Percentiles rank a stretch among this genome's conserved stretches.
phyloP scores from a whole-genome alignment of 139 green algal species.

The Dunaliella primolecta region DNA sequence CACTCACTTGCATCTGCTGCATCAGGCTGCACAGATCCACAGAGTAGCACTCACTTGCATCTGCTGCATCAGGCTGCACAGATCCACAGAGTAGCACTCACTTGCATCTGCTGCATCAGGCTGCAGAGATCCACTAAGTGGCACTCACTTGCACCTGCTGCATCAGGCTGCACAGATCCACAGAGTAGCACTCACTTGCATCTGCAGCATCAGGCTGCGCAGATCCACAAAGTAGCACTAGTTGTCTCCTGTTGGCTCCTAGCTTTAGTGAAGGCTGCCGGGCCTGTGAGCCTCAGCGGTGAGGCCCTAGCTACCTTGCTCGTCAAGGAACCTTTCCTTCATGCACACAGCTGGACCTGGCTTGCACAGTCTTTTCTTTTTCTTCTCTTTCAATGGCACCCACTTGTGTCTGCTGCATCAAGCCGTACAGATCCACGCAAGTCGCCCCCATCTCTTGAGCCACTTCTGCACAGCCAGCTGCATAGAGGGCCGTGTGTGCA shows the following conservation, averaged over 20 bases:
- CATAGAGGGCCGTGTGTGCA: neutral
- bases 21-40: neutral
- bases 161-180: neutral
- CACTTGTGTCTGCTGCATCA: neutral
- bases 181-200: no score
- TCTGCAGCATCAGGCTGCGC: neutral
- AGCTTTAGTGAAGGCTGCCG: no score
- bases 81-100: no score
- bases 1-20: neutral
- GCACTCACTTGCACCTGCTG: neutral
- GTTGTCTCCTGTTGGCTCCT: no score
- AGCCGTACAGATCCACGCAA: neutral
- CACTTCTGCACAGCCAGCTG: neutral
- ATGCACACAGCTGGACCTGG: no score
- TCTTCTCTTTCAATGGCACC: no score
- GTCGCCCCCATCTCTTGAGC: neutral
- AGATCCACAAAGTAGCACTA: no score
- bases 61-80: neutral
- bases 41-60: no score
- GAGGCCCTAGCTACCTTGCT: no score
- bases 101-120: neutral
- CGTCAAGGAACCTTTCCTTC: no score
- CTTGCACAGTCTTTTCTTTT: no score
- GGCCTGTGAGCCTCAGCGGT: no score
- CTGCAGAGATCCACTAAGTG: neutral